phyloP scores from a whole-genome alignment of 2,329 filamentous ascomycete genomes.

The Fusarium albidum region DNA sequence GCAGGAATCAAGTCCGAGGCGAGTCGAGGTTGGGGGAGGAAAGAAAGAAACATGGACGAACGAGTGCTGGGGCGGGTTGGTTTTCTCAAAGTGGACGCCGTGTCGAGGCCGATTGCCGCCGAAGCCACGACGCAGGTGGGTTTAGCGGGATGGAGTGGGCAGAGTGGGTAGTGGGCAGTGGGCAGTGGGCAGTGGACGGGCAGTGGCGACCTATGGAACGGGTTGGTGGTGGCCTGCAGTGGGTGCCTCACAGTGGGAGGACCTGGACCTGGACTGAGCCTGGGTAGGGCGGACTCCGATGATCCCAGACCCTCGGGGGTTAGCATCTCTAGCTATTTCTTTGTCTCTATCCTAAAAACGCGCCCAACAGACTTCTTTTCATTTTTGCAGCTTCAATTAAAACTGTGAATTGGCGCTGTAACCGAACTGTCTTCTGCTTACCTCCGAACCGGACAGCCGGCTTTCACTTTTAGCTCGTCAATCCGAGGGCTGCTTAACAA shows the following conservation, averaged over 20 bases:
- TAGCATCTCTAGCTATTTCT: too few species aligned
- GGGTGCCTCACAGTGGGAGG: conserved; percentile 13
- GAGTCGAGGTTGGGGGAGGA: conserved; percentile 31
- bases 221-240: conserved; percentile 10
- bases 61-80: conserved; percentile 29
- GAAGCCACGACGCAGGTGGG: conserved; percentile 37
- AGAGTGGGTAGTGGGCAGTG: conserved; percentile 35
- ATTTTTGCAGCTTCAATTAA: too few species aligned
- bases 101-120: conserved; percentile 40
- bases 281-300: too few species aligned
- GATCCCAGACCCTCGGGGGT: too few species aligned
- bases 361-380: too few species aligned
- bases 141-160: conserved; percentile 19
- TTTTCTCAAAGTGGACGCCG: conserved; percentile 39
- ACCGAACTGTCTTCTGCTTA: conserved; percentile 11
- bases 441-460: not conserved
- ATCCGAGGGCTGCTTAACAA: conserved; percentile 34
- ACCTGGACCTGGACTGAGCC: conserved; percentile 2
- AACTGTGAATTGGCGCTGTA: too few species aligned
- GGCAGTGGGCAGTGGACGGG: conserved; percentile 17
- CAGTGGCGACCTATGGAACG: conserved; percentile 4
- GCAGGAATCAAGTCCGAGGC: conserved; percentile 11
- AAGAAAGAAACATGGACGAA: conserved; percentile 32
- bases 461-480: not conserved
- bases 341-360: too few species aligned